Conservation (phyloP, 352 stramenopile genomes). For the Halophytophthora polymorphica region DNA sequence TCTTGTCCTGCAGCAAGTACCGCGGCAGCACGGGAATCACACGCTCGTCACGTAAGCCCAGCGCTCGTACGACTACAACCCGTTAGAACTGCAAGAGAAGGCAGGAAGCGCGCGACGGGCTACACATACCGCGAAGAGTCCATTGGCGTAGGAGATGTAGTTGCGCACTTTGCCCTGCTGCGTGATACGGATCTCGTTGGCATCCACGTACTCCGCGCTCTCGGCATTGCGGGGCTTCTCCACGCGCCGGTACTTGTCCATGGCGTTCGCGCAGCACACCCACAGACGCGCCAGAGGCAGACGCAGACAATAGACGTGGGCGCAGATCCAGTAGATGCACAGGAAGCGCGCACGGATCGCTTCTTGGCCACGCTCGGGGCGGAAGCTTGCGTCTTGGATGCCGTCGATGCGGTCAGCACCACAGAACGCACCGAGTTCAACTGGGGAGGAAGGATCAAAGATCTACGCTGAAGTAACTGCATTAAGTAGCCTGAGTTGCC, state of each 20-base stretch:
- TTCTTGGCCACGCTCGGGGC: no score
- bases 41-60: not conserved
- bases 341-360: no score
- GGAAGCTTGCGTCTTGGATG: not conserved
- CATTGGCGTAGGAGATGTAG: slow-evolving; percentile 81
- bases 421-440: no score
- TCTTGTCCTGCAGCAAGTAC: slow-evolving; percentile 49
- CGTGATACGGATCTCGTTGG: slow-evolving; percentile 86
- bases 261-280: slow-evolving; percentile 8
- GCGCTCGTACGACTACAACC: not conserved
- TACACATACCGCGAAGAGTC: slow-evolving; percentile 54
- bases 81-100: not conserved
- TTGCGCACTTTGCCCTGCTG: slow-evolving; percentile 76
- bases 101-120: no score
- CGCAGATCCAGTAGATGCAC: no score
- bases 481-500: no score
- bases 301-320: not conserved
- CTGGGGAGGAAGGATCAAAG: slow-evolving; percentile 20
- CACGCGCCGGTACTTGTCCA: slow-evolving; percentile 85
- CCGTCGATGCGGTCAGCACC: not conserved
- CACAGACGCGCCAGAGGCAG: not conserved
- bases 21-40: not conserved
- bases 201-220: slow-evolving; percentile 33
- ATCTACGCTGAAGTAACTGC: slow-evolving; percentile 23
- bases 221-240: slow-evolving; percentile 58